Evolutionary conservation across 352 stramenopile species (phyloP).

Genomic region (Phytophthora sansomeana): DNA sequence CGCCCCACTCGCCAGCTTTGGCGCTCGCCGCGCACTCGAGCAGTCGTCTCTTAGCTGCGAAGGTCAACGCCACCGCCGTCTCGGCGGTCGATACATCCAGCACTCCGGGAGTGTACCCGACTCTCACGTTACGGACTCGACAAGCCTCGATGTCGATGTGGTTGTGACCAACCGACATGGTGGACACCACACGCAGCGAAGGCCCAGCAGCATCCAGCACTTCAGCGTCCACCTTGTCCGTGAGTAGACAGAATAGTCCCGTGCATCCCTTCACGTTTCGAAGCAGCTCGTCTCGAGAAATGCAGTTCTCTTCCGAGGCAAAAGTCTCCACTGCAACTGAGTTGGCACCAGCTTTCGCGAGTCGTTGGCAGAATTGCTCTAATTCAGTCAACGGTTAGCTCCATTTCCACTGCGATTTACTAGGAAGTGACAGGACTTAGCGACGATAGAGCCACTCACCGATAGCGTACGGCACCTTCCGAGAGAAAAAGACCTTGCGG

Average conservation of each 20-base stretch:
- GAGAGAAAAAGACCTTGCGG: conserved; percentile 75
- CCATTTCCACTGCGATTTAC: neutral
- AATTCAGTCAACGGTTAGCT: neutral
- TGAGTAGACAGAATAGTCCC: conserved; percentile 74
- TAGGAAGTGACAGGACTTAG: neutral
- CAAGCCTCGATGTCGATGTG: conserved; percentile 91
- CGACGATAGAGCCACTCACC: conserved; percentile 41
- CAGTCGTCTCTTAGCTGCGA: conserved; percentile 66
- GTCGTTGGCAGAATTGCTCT: conserved; percentile 48
- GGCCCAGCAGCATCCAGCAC: conserved; percentile 63
- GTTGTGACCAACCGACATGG: conserved; percentile 92
- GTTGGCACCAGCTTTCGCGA: conserved; percentile 26
- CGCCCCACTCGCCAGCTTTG: conserved; percentile 72
- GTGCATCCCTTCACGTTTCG: conserved; percentile 52
- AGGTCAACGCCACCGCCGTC: conserved; percentile 75
- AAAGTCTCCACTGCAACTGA: conserved; percentile 37
- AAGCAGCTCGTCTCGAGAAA: conserved; percentile 58
- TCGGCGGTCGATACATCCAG: conserved; percentile 85
- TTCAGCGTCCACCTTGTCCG: conserved; percentile 76
- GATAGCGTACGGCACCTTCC: conserved; percentile 71
- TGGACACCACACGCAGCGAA: conserved; percentile 74
- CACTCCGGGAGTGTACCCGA: conserved; percentile 89
- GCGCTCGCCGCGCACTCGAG: conserved; percentile 80
- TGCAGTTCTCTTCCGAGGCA: conserved; percentile 41
- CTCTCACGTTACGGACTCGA: conserved; percentile 62